These are phyloP conservation scores for Entomortierella lignicola DNA, from an alignment of 192 early-diverging fungal genomes.

Conservation along the genomic window DNA sequence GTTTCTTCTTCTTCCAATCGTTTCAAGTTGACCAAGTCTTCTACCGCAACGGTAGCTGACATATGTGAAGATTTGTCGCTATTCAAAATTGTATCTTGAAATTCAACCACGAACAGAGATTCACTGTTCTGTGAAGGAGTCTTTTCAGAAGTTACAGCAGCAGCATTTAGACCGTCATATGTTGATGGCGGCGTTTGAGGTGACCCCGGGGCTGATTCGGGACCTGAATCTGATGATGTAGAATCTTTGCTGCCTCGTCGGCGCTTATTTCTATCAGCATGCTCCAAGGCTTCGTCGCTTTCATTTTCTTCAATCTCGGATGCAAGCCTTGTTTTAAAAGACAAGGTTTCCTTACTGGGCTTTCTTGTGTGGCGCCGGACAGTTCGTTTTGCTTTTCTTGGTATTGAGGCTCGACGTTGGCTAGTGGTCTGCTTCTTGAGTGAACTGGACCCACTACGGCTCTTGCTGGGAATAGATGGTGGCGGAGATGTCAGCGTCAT, in stretches of 20 bases:
- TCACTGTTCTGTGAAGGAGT: not conserved
- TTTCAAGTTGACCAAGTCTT: constrained; percentile 10
- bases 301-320: constrained; percentile 3
- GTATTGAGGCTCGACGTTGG: not conserved
- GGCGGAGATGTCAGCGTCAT: constrained; percentile 20
- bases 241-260: constrained; percentile 27
- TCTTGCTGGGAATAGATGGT: constrained; percentile 10
- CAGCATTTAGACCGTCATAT: not conserved
- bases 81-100: not conserved
- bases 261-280: constrained; percentile 12
- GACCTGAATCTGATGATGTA: constrained; percentile 14
- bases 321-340: not conserved
- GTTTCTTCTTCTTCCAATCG: not conserved
- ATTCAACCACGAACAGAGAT: not conserved
- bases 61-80: not conserved
- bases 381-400: not conserved
- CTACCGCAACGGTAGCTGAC: not conserved
- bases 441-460: too few relatives aligned
- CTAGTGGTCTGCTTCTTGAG: not conserved
- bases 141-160: not conserved
- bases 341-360: not conserved
- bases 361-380: not conserved
- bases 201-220: constrained; percentile 13
- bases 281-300: constrained; percentile 4
- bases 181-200: constrained; percentile 18